Evolutionary conservation across 2,329 filamentous ascomycete genomes (phyloP).

Genomic region (Colletotrichum sp.): DNA sequence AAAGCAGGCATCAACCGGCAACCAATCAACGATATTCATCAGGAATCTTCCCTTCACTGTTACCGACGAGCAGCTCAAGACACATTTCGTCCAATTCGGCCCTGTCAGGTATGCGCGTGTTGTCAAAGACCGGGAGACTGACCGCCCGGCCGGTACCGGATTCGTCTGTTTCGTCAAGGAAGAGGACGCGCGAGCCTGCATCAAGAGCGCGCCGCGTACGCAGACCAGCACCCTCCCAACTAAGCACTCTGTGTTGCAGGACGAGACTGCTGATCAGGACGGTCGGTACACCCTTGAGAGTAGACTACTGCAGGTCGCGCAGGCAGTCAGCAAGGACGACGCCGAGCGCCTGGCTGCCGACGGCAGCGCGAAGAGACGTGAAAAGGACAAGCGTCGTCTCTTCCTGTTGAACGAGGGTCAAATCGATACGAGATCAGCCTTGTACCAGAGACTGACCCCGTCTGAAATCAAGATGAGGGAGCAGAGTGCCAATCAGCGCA

Average conservation of each 20-base stretch:
- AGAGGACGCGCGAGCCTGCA: conserved; percentile 77
- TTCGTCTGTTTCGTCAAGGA: conserved; percentile 91
- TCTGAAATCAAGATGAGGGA: conserved; percentile 89
- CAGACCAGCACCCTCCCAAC: conserved; percentile 46
- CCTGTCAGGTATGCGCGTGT: conserved; percentile 88
- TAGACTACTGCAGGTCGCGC: conserved; percentile 82
- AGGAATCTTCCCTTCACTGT: conserved; percentile 92
- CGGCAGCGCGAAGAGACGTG: conserved; percentile 66
- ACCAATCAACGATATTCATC: conserved; percentile 84
- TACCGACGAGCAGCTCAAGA: conserved; percentile 80
- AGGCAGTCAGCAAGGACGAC: conserved; percentile 84
- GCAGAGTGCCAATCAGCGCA: conserved; percentile 83
- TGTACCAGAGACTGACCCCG: conserved; percentile 78
- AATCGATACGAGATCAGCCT: conserved; percentile 75
- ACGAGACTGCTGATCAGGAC: conserved; percentile 80
- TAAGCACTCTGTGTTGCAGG: conserved; percentile 85
- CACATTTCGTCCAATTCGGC: conserved; percentile 89
- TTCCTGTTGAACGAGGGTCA: conserved; percentile 89
- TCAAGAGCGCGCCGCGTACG: conserved; percentile 74
- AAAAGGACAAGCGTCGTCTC: conserved; percentile 88
- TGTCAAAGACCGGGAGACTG: conserved; percentile 85
- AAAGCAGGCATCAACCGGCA: conserved; percentile 55
- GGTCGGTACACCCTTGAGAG: conserved; percentile 92
- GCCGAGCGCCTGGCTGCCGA: conserved; percentile 78
- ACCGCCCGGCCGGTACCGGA: conserved; percentile 87